A percentile compares a stretch with the other conserved stretches of the same genome.
phyloP scores from a whole-genome alignment of 345 rosid species.

The Gynandropsis gynandra region DNA sequence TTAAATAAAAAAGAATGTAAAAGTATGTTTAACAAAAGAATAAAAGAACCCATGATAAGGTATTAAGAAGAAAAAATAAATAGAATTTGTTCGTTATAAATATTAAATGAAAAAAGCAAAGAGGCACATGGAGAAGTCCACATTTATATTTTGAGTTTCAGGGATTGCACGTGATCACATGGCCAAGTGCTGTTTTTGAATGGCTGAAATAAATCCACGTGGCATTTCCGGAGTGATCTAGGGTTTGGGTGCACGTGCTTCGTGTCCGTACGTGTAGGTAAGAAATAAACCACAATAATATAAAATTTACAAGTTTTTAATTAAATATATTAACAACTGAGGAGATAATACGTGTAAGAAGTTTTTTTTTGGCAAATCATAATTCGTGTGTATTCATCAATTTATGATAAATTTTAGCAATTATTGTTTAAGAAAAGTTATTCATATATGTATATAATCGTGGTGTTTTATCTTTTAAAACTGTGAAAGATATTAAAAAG shows the following conservation, averaged over 20 bases:
- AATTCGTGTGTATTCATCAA: too few species aligned
- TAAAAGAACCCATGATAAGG: too few species aligned
- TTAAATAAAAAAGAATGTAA: too few species aligned
- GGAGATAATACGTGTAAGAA: too few species aligned
- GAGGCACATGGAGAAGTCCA: constrained; percentile 23
- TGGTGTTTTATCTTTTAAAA: background rate
- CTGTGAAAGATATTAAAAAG: background rate
- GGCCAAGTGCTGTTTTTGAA: constrained; percentile 24
- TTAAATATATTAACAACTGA: background rate
- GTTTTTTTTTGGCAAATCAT: too few species aligned
- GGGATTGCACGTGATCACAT: constrained; percentile 32
- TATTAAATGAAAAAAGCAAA: too few species aligned
- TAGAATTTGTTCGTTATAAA: too few species aligned
- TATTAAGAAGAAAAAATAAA: too few species aligned
- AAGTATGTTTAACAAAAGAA: too few species aligned
- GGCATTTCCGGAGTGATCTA: constrained; percentile 19
- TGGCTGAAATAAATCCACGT: constrained; percentile 22
- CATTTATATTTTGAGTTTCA: constrained; percentile 24
- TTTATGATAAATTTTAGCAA: too few species aligned
- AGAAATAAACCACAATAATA: constrained; percentile 4
- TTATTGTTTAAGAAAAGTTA: too few species aligned
- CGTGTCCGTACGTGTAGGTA: constrained; percentile 23
- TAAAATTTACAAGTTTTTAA: constrained; percentile 14
- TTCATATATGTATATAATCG: too few species aligned
- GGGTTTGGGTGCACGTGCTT: constrained; percentile 20